Conservation (phyloP, 164 flowering plant species). For the Umbilicus rupestris region DNA sequence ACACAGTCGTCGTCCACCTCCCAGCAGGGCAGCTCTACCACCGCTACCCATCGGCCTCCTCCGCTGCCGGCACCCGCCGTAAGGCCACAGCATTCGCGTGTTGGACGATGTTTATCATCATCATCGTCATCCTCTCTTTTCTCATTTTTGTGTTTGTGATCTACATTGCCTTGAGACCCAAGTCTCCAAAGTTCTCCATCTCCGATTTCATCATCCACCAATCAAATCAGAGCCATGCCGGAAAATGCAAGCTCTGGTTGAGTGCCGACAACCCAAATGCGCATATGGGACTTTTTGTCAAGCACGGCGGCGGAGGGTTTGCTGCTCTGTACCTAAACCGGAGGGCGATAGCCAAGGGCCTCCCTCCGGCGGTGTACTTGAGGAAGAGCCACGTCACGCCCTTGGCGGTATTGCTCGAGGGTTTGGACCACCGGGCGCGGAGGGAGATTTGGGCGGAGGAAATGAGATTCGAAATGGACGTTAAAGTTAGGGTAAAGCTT, state of each 20-base stretch:
- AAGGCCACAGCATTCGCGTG: background rate
- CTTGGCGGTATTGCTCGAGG: background rate
- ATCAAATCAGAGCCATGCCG: background rate
- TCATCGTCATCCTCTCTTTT: background rate
- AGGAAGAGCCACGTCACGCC: background rate
- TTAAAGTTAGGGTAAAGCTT: background rate
- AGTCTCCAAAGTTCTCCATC: background rate
- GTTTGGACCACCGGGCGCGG: background rate
- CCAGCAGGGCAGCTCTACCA: background rate
- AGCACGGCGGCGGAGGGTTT: background rate
- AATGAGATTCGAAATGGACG: background rate
- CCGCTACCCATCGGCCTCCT: background rate
- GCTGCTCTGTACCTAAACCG: background rate
- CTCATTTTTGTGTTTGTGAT: background rate
- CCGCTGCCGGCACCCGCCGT: background rate
- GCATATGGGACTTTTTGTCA: background rate
- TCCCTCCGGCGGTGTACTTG: conserved; percentile 2
- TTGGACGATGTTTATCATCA: background rate
- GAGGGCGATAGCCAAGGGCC: background rate
- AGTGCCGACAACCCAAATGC: background rate
- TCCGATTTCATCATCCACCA: background rate
- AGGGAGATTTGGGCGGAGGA: background rate
- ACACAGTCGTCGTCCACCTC: background rate
- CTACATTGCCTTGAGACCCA: conserved; percentile 7
- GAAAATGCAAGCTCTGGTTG: background rate